Evolutionary conservation across 805 yeast genomes (phyloP), one percentile per base, ranked within the genome.

Genomic region (Candida anglica): DNA sequence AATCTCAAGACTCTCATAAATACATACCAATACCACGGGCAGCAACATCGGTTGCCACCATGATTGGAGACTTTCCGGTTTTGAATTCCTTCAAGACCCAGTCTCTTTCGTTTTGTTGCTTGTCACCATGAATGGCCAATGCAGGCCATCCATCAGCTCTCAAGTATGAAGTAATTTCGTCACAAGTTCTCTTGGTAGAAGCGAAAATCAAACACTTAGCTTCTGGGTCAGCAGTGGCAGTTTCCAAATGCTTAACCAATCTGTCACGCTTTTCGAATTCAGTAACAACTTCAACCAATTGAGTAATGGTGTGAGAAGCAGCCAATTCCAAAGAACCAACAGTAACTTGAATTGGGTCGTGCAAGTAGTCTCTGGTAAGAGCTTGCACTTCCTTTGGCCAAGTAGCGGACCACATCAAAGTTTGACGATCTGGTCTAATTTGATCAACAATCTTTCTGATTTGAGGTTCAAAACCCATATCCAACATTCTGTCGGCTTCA

Each of bases 391-490:
- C 95, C 76, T 89, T 91, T 53, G 98, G 98, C 98, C 98, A 93
- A 37, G 98, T 93, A 50, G 98, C 98, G 43, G 98, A 91, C 98
- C 98, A 93, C 97, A 93, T 87, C 53, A 91, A 75, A 41, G 98
- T 93, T 73, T 93, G 98, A 75, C 98, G 88, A 66, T 93, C 98
- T 42, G 98, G 98, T 73, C 98, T 86, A 61, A 93, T 93, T 75
- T 91, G 98, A 53, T 83, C 89, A 48, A 93, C 91, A 65, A 93
- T 93, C 71, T 91, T 91, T 76, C 98, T 82, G 66, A 93, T 93
- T 77, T 91, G 98, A 49, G 98, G 98, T 75, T 93, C 98, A 65
- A 93, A 93, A 64, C 98, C 98, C 98, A 93, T 93, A 73, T 93
- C 98, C 70, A 93, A 79, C 98, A 93, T 93, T 76, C 98, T 86